Conservation (phyloP, 805 yeast genomes). For the Teunomyces lycoperdinae region DNA sequence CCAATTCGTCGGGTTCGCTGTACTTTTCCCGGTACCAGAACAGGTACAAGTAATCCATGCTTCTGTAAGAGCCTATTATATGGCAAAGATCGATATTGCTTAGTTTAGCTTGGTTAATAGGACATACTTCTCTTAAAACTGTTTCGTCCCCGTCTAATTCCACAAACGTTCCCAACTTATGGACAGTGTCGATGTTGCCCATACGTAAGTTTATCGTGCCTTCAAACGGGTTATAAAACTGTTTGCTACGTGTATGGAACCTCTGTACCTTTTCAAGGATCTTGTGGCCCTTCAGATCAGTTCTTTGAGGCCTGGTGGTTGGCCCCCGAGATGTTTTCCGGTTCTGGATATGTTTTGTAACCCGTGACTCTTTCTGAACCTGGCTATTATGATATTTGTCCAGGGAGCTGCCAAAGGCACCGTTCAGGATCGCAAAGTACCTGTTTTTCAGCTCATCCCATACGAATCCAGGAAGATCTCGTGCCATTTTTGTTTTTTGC, state of each 20-base stretch:
- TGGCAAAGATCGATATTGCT: not conserved
- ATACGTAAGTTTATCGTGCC: not conserved
- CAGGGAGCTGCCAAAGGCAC: constrained; percentile 16
- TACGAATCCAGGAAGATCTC: constrained; percentile 31
- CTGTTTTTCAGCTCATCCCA: constrained; percentile 25
- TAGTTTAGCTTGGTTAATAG: not conserved
- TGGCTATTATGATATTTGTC: constrained; percentile 28
- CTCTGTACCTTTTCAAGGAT: not conserved
- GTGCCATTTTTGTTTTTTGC: too few species aligned
- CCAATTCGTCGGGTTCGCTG: not conserved
- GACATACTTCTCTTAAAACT: not conserved
- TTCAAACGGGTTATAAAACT: not conserved
- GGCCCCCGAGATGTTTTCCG: too few species aligned
- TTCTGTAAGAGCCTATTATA: not conserved
- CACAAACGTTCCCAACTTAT: not conserved
- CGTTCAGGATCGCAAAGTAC: constrained; percentile 35
- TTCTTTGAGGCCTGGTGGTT: too few species aligned
- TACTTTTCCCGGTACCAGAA: not conserved
- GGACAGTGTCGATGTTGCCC: not conserved
- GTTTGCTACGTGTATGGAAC: not conserved
- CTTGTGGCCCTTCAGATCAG: too few species aligned
- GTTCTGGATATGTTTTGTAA: too few species aligned
- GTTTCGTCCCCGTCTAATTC: not conserved
- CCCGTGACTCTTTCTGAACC: constrained; percentile 22
- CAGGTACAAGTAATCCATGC: not conserved